Percentiles rank a stretch among this genome's conserved stretches.
Evolutionary conservation across 2,329 filamentous ascomycete genomes (phyloP).

Genomic region (Didymella sp.): DNA sequence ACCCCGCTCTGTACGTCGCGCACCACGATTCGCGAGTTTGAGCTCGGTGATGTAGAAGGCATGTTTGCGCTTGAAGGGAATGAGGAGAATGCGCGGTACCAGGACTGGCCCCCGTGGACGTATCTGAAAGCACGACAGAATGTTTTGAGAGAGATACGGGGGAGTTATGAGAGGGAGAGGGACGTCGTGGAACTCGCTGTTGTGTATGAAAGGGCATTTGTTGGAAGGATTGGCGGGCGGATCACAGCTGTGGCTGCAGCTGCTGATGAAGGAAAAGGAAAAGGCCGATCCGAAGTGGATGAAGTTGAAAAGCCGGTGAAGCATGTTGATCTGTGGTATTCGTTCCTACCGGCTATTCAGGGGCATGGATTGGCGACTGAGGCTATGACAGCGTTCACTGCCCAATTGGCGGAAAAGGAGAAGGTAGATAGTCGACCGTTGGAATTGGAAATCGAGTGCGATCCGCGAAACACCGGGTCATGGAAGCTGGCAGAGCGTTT

Average conservation of each 20-base stretch:
- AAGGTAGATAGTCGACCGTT: slow-evolving; percentile 16
- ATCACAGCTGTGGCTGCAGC: background rate
- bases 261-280: background rate
- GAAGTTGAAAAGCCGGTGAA: background rate
- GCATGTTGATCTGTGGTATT: slow-evolving; percentile 42
- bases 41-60: slow-evolving; percentile 25
- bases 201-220: slow-evolving; percentile 26
- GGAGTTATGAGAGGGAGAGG: slow-evolving; percentile 24
- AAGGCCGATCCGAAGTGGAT: background rate
- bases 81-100: slow-evolving; percentile 38
- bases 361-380: slow-evolving; percentile 43
- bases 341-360: slow-evolving; percentile 35
- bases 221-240: slow-evolving; percentile 42
- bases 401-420: slow-evolving; percentile 20
- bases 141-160: slow-evolving; percentile 29
- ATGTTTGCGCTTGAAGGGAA: slow-evolving; percentile 37
- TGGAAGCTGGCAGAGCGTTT: slow-evolving; percentile 42
- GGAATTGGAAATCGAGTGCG: slow-evolving; percentile 46
- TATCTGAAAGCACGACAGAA: slow-evolving; percentile 28
- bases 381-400: slow-evolving; percentile 39
- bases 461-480: slow-evolving; percentile 42
- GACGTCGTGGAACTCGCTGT: slow-evolving; percentile 43
- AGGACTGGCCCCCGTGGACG: slow-evolving; percentile 35
- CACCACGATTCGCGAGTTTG: slow-evolving; percentile 39
- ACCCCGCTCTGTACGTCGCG: slow-evolving; percentile 22